These are phyloP conservation scores for Fusarium mangiferae DNA, from an alignment of 2,329 filamentous ascomycete species.

Conservation along the genomic window DNA sequence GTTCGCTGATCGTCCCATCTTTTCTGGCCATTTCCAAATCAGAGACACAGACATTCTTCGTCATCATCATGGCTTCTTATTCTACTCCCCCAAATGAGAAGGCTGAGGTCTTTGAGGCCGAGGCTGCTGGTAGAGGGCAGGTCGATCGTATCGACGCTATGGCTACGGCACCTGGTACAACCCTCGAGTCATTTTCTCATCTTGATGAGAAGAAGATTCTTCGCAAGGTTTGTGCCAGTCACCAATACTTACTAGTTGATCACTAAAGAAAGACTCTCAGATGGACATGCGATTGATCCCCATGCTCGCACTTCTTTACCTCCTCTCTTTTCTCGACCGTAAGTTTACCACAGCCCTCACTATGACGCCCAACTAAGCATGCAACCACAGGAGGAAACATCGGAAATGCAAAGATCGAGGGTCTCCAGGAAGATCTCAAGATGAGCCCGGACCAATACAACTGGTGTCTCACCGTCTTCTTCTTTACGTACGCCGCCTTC, in stretches of 20 bases:
- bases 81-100: conserved; percentile 35
- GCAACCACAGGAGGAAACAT: conserved; percentile 63
- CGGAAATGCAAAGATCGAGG: conserved; percentile 74
- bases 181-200: conserved; percentile 42
- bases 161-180: conserved; percentile 28
- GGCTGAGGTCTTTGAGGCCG: conserved; percentile 36
- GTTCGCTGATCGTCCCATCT: conserved; percentile 22
- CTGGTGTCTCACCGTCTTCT: conserved; percentile 76
- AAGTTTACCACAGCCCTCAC: conserved; percentile 19
- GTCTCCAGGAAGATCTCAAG: conserved; percentile 61
- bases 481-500: conserved; percentile 79
- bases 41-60: neutral
- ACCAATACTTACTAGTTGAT: neutral
- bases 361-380: neutral
- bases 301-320: conserved; percentile 73
- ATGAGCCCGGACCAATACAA: conserved; percentile 78
- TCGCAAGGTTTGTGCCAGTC: conserved; percentile 56
- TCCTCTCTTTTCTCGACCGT: conserved; percentile 75
- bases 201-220: conserved; percentile 65
- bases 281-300: conserved; percentile 66
- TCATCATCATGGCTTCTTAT: conserved; percentile 30
- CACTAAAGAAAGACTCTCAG: conserved; percentile 44
- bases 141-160: conserved; percentile 23
- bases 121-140: conserved; percentile 22
- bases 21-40: neutral